These are phyloP conservation scores for Chrysosporium queenslandicum DNA, from an alignment of 2,329 filamentous ascomycete species.

Conservation along the genomic window DNA sequence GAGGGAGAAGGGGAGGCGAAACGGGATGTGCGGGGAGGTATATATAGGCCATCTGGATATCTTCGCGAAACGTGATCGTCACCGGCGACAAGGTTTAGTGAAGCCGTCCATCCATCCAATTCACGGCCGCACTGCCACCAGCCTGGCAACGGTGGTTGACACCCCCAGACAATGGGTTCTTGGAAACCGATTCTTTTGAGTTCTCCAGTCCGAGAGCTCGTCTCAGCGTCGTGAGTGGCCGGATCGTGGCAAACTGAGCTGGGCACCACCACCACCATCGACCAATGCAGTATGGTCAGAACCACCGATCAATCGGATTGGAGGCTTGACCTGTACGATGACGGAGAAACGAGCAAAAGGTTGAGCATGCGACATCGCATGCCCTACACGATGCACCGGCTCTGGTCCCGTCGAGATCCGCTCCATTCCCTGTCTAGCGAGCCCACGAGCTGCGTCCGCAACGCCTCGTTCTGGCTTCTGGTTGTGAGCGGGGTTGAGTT, in stretches of 20 bases:
- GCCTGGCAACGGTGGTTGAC: background rate
- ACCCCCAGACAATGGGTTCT: slow-evolving; percentile 5
- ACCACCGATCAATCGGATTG: slow-evolving; percentile 5
- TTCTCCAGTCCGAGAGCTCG: background rate
- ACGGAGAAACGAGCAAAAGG: background rate
- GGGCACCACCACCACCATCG: slow-evolving; percentile 1
- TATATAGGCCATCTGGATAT: background rate
- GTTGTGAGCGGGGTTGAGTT: background rate
- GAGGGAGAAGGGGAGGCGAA: background rate
- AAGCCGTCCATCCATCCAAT: background rate
- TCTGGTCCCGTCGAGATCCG: background rate
- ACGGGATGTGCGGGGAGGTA: background rate
- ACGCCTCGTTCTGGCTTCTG: background rate
- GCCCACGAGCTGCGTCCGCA: no score
- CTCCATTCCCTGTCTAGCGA: background rate
- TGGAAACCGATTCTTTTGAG: background rate
- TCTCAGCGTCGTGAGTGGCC: background rate
- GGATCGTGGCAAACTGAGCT: background rate
- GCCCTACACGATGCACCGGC: background rate
- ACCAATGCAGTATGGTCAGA: slow-evolving; percentile 1
- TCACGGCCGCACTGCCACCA: slow-evolving; percentile 1
- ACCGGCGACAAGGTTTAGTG: slow-evolving; percentile 2
- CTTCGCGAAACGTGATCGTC: slow-evolving; percentile 7
- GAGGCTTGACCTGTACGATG: background rate
- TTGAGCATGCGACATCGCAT: slow-evolving; percentile 10